Evolutionary conservation across 768 basidiomycete species (phyloP).

Genomic region (Lentinula sp.): DNA sequence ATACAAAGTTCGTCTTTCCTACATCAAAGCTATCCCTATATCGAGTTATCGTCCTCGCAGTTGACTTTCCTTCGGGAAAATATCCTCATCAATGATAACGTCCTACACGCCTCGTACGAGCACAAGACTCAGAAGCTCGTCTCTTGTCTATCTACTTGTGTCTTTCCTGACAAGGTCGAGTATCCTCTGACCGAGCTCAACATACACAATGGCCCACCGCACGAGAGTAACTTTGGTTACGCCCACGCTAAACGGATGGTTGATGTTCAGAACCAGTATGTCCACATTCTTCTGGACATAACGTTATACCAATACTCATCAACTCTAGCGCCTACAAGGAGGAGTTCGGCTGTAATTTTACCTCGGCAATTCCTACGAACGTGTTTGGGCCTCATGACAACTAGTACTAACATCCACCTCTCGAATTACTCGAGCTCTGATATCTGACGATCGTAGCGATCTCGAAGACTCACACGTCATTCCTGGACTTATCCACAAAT

Average conservation of each 20-base stretch:
- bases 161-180: slow-evolving; percentile 92
- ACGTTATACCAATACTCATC: not conserved
- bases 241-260: slow-evolving; percentile 95
- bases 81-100: slow-evolving; percentile 91
- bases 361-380: slow-evolving; percentile 95
- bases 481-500: slow-evolving; percentile 90
- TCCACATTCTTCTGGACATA: not conserved
- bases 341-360: slow-evolving; percentile 91
- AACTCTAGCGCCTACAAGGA: slow-evolving; percentile 83
- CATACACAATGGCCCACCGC: slow-evolving; percentile 89
- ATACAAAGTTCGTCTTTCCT: slow-evolving; percentile 55
- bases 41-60: slow-evolving; percentile 26
- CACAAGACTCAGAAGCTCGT: slow-evolving; percentile 71
- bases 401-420: slow-evolving; percentile 46
- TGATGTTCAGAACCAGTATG: slow-evolving; percentile 91
- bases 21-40: not conserved
- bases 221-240: slow-evolving; percentile 94
- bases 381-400: slow-evolving; percentile 96
- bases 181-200: slow-evolving; percentile 93
- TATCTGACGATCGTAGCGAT: slow-evolving; percentile 43
- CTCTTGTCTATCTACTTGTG: slow-evolving; percentile 94
- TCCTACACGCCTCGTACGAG: slow-evolving; percentile 71
- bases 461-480: slow-evolving; percentile 92
- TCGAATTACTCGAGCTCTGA: slow-evolving; percentile 4
- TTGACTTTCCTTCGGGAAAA: slow-evolving; percentile 93